Evolutionary conservation across 2,329 filamentous ascomycete species (phyloP).

Genomic region (Curvularia verruculosa): DNA sequence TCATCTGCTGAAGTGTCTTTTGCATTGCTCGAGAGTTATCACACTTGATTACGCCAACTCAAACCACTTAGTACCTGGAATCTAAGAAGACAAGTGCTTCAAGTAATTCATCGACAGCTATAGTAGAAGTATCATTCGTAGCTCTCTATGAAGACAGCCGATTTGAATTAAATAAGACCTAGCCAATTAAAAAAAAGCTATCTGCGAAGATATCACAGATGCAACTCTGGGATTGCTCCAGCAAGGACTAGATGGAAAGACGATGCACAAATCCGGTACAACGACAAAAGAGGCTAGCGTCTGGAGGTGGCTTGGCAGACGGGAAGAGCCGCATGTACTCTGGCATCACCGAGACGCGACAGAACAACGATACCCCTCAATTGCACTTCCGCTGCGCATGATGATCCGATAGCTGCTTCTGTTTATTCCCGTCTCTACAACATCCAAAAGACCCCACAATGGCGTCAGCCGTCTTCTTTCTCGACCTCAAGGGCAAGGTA

Average conservation of each 20-base stretch:
- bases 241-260: not conserved
- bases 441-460: constrained; percentile 58
- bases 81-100: too few species aligned
- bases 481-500: constrained; percentile 99
- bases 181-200: too few species aligned
- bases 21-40: too few species aligned
- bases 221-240: not conserved
- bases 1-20: too few species aligned
- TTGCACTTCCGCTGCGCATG: constrained; percentile 11
- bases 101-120: too few species aligned
- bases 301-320: constrained; percentile 8
- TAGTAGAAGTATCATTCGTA: too few species aligned
- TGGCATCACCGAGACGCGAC: constrained; percentile 20
- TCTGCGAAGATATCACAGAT: not conserved
- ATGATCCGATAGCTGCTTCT: constrained; percentile 16
- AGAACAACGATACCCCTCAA: constrained; percentile 13
- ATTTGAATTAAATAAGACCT: not conserved
- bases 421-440: not conserved
- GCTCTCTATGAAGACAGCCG: not conserved
- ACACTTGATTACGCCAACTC: too few species aligned
- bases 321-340: constrained; percentile 18
- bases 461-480: constrained; percentile 98
- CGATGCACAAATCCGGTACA: not conserved
- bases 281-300: not conserved
- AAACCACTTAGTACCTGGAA: too few species aligned